phyloP scores from a whole-genome alignment of 1,139 yeast genomes.

The Martiniozyma asiatica region DNA sequence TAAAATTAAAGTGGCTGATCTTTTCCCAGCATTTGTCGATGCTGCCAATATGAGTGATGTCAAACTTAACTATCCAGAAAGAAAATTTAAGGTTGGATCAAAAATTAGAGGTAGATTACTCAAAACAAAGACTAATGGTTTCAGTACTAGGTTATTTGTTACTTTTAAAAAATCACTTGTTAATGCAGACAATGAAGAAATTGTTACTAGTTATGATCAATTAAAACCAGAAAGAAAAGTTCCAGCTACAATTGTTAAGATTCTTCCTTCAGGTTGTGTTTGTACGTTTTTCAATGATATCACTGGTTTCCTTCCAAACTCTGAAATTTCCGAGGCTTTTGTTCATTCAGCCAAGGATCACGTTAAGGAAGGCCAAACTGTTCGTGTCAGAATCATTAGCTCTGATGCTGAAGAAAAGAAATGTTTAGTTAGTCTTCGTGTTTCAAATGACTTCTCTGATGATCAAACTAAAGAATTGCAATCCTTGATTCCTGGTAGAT shows the following conservation, averaged over 20 bases:
- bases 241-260: slow-evolving; percentile 62
- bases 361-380: slow-evolving; percentile 76
- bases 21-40: slow-evolving; percentile 67
- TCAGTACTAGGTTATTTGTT: slow-evolving; percentile 20
- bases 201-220: slow-evolving; percentile 38
- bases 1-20: slow-evolving; percentile 48
- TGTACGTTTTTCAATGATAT: slow-evolving; percentile 73
- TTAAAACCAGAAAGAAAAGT: slow-evolving; percentile 52
- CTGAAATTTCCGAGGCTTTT: slow-evolving; percentile 83
- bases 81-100: slow-evolving; percentile 76
- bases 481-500: slow-evolving; percentile 45
- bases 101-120: slow-evolving; percentile 62
- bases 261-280: slow-evolving; percentile 69
- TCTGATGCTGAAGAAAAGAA: slow-evolving; percentile 45
- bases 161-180: slow-evolving; percentile 81
- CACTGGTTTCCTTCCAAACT: slow-evolving; percentile 71
- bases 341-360: slow-evolving; percentile 69
- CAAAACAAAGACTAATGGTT: slow-evolving; percentile 3
- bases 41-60: slow-evolving; percentile 73
- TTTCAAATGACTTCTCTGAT: slow-evolving; percentile 40
- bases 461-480: slow-evolving; percentile 39
- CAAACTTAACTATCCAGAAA: slow-evolving; percentile 77
- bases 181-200: slow-evolving; percentile 53
- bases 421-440: slow-evolving; percentile 63
- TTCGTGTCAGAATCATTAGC: slow-evolving; percentile 51